phyloP scores from a whole-genome alignment of 192 early-diverging fungal genomes.

The Jimgerdemannia lactiflua region DNA sequence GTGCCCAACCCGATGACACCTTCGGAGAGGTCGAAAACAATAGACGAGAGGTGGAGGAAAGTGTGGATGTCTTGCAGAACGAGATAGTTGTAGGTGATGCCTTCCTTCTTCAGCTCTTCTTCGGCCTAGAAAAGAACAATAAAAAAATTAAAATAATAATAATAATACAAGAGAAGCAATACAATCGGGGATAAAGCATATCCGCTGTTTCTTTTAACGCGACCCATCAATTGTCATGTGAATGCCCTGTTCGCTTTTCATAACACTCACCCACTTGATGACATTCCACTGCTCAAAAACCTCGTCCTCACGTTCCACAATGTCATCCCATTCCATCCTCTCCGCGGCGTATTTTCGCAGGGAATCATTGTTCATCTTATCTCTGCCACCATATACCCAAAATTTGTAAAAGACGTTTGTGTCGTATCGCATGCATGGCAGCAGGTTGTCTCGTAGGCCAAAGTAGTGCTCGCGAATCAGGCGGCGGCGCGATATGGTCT shows the following conservation, averaged over 20 bases:
- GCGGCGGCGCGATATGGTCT: slow-evolving; percentile 33
- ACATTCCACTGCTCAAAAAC: neutral
- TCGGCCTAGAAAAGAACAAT: slow-evolving; percentile 15
- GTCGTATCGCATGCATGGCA: slow-evolving; percentile 44
- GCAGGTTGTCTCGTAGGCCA: slow-evolving; percentile 48
- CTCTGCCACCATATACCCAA: slow-evolving; percentile 37
- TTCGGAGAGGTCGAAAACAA: slow-evolving; percentile 17
- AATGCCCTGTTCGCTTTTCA: neutral
- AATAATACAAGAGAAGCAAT: too few relatives aligned
- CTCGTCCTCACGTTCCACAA: slow-evolving; percentile 11
- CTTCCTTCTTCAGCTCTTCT: slow-evolving; percentile 2
- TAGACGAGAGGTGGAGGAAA: slow-evolving; percentile 24
- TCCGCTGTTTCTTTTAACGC: too few relatives aligned
- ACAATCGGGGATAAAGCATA: too few relatives aligned
- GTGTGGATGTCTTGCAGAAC: slow-evolving; percentile 30
- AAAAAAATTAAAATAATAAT: neutral
- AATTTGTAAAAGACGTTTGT: slow-evolving; percentile 48
- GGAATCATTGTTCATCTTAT: slow-evolving; percentile 20
- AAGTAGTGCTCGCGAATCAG: slow-evolving; percentile 51
- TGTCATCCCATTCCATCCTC: slow-evolving; percentile 52
- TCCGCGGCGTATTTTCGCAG: slow-evolving; percentile 40
- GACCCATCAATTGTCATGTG: too few relatives aligned
- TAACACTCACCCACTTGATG: neutral
- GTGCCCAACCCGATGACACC: slow-evolving; percentile 13
- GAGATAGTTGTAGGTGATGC: slow-evolving; percentile 42